A percentile compares a stretch with the other conserved stretches of the same genome.
Evolutionary conservation across 495 filamentous ascomycete genomes (phyloP).

Genomic region (Penicillium parvum): DNA sequence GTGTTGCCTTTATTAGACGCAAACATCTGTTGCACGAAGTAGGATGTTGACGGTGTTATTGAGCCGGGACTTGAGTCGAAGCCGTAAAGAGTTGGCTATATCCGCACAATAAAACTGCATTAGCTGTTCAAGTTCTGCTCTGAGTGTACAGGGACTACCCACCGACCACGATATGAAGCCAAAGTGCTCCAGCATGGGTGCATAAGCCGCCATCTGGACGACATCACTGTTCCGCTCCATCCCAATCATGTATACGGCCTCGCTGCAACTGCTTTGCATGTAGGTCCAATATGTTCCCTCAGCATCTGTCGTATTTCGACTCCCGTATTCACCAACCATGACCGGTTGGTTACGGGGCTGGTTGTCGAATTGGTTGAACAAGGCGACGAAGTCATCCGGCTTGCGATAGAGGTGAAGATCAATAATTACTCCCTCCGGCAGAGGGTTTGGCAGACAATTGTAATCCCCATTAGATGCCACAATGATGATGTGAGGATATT

Average conservation of each 20-base stretch:
- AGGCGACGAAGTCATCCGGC: slow-evolving; percentile 45
- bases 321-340: slow-evolving; percentile 55
- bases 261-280: slow-evolving; percentile 57
- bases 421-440: slow-evolving; percentile 33
- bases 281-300: slow-evolving; percentile 33
- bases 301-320: slow-evolving; percentile 43
- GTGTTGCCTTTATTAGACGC: slow-evolving; percentile 51
- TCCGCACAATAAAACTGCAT: background rate
- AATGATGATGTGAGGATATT: slow-evolving; percentile 45
- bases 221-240: slow-evolving; percentile 62
- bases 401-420: slow-evolving; percentile 50
- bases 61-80: slow-evolving; percentile 46
- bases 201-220: slow-evolving; percentile 51
- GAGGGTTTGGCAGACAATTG: slow-evolving; percentile 22
- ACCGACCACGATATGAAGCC: slow-evolving; percentile 42
- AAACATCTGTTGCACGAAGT: slow-evolving; percentile 44
- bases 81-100: slow-evolving; percentile 32
- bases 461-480: slow-evolving; percentile 36
- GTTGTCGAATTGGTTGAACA: slow-evolving; percentile 56
- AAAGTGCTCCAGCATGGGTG: slow-evolving; percentile 44
- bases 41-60: slow-evolving; percentile 33
- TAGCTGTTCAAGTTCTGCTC: background rate
- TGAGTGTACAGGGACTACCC: slow-evolving; percentile 1
- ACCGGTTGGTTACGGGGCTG: slow-evolving; percentile 37
- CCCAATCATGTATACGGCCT: slow-evolving; percentile 65